phyloP scores from a whole-genome alignment of 495 filamentous ascomycete genomes.

The Amorphotheca resinae region DNA sequence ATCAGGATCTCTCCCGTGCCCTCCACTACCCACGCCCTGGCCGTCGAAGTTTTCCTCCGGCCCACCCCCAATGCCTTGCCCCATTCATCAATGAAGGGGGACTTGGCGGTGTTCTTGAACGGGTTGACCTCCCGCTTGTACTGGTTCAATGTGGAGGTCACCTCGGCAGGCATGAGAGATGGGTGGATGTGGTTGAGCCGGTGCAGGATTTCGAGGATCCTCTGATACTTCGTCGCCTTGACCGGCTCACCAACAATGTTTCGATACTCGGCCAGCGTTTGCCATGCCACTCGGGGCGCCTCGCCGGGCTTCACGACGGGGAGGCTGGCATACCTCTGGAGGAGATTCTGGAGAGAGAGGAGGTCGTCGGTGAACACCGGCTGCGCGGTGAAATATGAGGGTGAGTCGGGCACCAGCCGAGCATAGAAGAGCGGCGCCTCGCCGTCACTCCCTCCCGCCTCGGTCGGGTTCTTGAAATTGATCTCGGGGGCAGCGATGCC shows the following conservation, averaged over 20 bases:
- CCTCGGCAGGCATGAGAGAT: slow-evolving; percentile 54
- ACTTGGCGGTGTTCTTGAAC: slow-evolving; percentile 44
- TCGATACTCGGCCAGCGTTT: slow-evolving; percentile 63
- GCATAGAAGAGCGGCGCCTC: slow-evolving; percentile 24
- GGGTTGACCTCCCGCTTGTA: slow-evolving; percentile 71
- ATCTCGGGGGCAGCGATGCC: slow-evolving; percentile 18
- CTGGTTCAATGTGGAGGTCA: slow-evolving; percentile 45
- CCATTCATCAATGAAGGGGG: slow-evolving; percentile 49
- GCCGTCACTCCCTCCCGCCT: background rate
- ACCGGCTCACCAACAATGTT: slow-evolving; percentile 62
- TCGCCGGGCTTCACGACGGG: slow-evolving; percentile 51
- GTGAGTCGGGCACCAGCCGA: slow-evolving; percentile 70
- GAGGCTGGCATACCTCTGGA: slow-evolving; percentile 56
- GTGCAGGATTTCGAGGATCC: slow-evolving; percentile 61
- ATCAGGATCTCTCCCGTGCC: slow-evolving; percentile 80
- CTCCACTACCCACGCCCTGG: slow-evolving; percentile 77
- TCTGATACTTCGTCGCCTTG: slow-evolving; percentile 64
- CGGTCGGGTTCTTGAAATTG: slow-evolving; percentile 10
- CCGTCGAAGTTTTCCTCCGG: slow-evolving; percentile 72
- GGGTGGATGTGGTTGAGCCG: slow-evolving; percentile 80
- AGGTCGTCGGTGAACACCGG: slow-evolving; percentile 78
- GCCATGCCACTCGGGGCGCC: slow-evolving; percentile 74
- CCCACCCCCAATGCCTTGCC: slow-evolving; percentile 70
- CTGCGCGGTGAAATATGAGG: slow-evolving; percentile 84
- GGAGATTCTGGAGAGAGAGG: slow-evolving; percentile 56